Conservation (phyloP, 345 rosid species). For the Hirschfeldia incana region DNA sequence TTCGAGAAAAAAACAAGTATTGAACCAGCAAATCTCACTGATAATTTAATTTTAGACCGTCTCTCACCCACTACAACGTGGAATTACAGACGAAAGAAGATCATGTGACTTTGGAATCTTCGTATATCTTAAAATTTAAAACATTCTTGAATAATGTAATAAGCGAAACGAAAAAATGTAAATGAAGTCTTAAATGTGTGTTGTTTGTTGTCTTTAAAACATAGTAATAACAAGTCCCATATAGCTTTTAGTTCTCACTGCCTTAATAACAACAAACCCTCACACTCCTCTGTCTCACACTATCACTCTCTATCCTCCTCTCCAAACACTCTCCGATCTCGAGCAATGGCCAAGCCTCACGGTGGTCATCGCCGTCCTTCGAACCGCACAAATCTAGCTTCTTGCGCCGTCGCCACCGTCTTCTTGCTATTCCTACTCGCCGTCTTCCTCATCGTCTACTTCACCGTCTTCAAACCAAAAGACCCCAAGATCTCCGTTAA, state of each 20-base stretch:
- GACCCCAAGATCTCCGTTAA: slow-evolving; percentile 87
- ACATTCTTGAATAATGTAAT: slow-evolving; percentile 21
- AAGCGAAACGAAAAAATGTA: background rate
- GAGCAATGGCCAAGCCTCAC: slow-evolving; percentile 39
- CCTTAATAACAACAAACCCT: background rate
- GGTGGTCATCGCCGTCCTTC: slow-evolving; percentile 39
- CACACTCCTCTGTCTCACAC: background rate
- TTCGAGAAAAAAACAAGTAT: background rate
- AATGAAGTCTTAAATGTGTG: background rate
- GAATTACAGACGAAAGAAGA: background rate
- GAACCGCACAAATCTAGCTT: slow-evolving; percentile 81
- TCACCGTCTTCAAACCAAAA: slow-evolving; percentile 86
- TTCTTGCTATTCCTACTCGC: slow-evolving; percentile 74
- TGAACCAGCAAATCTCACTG: slow-evolving; percentile 20
- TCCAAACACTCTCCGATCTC: slow-evolving; percentile 24
- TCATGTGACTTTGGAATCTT: slow-evolving; percentile 19
- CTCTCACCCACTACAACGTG: slow-evolving; percentile 21
- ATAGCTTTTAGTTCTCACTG: background rate
- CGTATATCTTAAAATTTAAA: background rate
- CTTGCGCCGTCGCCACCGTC: slow-evolving; percentile 85
- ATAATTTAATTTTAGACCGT: background rate
- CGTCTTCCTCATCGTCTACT: slow-evolving; percentile 72
- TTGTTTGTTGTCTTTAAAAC: background rate
- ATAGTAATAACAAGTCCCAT: background rate
- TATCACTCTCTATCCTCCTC: slow-evolving; percentile 11